phyloP scores from a whole-genome alignment of 2,329 filamentous ascomycete species.

The Colletotrichum tabaci region DNA sequence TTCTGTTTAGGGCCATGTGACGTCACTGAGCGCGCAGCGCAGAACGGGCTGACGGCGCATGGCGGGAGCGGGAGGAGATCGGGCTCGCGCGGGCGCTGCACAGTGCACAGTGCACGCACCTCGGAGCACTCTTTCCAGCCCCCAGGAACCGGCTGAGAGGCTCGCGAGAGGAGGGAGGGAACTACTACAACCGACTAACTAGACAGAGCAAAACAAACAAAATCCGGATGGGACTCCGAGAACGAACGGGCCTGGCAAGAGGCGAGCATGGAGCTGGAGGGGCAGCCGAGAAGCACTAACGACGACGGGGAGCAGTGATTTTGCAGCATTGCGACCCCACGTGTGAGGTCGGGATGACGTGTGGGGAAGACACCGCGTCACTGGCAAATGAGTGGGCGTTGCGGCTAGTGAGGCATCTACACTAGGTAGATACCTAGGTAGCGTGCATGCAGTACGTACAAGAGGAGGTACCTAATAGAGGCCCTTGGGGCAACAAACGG shows the following conservation, averaged over 20 bases:
- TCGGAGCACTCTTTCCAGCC: conserved; percentile 11
- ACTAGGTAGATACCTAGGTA: no score
- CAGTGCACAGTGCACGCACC: not conserved
- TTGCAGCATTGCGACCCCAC: conserved; percentile 26
- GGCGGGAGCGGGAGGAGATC: conserved; percentile 25
- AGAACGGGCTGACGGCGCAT: conserved; percentile 18
- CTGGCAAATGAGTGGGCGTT: conserved; percentile 34
- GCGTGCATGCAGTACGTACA: no score
- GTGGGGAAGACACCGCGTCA: conserved; percentile 23
- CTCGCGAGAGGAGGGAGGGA: not conserved
- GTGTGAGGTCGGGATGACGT: conserved; percentile 41
- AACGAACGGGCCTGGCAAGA: not conserved
- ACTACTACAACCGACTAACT: no score
- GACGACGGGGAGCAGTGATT: not conserved
- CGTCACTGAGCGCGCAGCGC: conserved; percentile 15
- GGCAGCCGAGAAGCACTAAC: not conserved
- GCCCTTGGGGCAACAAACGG: no score
- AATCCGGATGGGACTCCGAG: not conserved
- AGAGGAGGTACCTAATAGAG: no score
- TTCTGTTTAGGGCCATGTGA: conserved; percentile 8
- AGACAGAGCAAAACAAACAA: not conserved
- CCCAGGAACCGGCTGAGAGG: not conserved
- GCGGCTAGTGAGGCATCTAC: not conserved
- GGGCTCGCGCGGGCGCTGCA: conserved; percentile 17
- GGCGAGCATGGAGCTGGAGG: not conserved